A percentile compares a stretch with the other conserved stretches of the same genome.
Evolutionary conservation across 352 stramenopile genomes (phyloP).

Genomic region (Phytophthora sp.): DNA sequence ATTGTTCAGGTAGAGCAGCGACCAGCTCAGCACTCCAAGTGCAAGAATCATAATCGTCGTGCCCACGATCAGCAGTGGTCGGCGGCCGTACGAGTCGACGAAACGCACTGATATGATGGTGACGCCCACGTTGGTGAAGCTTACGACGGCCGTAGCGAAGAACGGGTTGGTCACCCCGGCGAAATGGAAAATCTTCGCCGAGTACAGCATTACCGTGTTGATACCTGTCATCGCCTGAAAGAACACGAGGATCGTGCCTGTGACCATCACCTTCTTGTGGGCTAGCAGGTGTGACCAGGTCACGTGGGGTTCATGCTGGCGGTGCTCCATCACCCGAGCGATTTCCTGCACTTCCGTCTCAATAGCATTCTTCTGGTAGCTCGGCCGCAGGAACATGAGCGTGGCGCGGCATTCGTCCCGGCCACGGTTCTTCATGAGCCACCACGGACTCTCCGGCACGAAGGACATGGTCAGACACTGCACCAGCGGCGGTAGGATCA

Average conservation of each 20-base stretch:
- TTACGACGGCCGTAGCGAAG: constrained; percentile 78
- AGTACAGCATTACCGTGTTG: constrained; percentile 94
- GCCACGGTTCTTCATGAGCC: constrained; percentile 83
- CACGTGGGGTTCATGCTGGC: constrained; percentile 44
- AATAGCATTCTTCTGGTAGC: constrained; percentile 39
- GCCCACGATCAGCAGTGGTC: constrained; percentile 73
- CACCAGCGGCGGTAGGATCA: constrained; percentile 65
- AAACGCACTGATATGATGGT: constrained; percentile 82
- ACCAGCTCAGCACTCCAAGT: constrained; percentile 69
- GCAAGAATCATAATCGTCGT: constrained; percentile 77
- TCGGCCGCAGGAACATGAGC: constrained; percentile 51
- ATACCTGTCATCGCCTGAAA: constrained; percentile 91
- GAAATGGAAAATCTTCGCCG: constrained; percentile 91
- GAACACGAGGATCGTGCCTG: constrained; percentile 75
- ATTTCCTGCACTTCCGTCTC: constrained; percentile 74
- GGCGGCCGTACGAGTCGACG: constrained; percentile 77
- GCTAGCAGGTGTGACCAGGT: constrained; percentile 60
- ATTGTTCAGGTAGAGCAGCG: constrained; percentile 63
- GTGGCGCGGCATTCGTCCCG: constrained; percentile 40
- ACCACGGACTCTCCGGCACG: constrained; percentile 90
- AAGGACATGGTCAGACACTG: constrained; percentile 62
- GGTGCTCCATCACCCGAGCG: constrained; percentile 63
- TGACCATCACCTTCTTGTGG: constrained; percentile 63
- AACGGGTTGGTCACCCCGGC: constrained; percentile 88
- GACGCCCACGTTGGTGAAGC: constrained; percentile 74